phyloP scores from a whole-genome alignment of 495 filamentous ascomycete genomes.

The Staphylotrichum longicolle region DNA sequence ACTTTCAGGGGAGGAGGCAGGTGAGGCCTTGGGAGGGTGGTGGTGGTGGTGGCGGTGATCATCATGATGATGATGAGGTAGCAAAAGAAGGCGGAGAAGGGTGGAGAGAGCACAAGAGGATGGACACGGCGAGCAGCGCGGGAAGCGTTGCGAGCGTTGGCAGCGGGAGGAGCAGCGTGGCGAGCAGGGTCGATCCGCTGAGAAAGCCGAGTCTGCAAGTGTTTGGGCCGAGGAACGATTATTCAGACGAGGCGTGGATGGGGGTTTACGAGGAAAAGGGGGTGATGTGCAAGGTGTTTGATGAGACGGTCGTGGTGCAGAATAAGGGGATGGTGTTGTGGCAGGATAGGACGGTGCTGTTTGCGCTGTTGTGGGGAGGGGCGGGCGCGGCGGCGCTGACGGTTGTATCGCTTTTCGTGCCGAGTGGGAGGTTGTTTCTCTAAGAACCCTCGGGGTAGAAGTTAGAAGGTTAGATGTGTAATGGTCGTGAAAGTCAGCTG shows the following conservation, averaged over 20 bases:
- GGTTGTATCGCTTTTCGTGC: constrained; percentile 33
- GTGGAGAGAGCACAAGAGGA: constrained; percentile 26
- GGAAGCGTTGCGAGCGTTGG: neutral
- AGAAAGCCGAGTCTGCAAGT: constrained; percentile 48
- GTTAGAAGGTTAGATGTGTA: neutral
- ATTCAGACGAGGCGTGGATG: constrained; percentile 45
- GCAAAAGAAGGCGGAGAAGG: neutral
- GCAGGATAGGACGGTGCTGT: constrained; percentile 62
- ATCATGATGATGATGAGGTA: neutral
- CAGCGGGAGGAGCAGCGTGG: neutral
- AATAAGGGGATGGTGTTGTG: constrained; percentile 61
- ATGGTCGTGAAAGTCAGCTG: no score
- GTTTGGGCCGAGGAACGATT: constrained; percentile 53
- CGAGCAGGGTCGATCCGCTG: constrained; percentile 4
- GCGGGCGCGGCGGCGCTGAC: constrained; percentile 35
- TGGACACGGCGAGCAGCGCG: neutral
- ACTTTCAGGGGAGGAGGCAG: constrained; percentile 57
- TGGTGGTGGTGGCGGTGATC: neutral
- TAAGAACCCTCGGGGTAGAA: no score
- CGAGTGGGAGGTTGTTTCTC: constrained; percentile 21
- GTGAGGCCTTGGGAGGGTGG: constrained; percentile 63
- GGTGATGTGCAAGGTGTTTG: constrained; percentile 60
- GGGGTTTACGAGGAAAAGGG: constrained; percentile 59
- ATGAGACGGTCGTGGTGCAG: constrained; percentile 58
- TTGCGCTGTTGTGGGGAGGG: constrained; percentile 43